Percentiles rank a stretch among this genome's conserved stretches.
Conservation (phyloP, 805 yeast species). For the Yamadazyma sp. region DNA sequence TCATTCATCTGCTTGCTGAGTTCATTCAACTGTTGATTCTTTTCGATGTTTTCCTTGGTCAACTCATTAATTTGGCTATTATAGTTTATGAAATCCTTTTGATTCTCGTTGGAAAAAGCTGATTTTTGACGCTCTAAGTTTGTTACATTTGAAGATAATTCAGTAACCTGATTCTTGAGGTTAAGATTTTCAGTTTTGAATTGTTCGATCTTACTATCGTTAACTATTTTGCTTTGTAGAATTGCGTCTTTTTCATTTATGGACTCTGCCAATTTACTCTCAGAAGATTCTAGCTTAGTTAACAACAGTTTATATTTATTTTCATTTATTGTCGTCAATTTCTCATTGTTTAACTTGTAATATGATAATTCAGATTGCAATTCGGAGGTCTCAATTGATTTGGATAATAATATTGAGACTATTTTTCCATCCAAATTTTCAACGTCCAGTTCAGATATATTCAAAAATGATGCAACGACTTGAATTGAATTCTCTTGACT, state of each 20-base stretch:
- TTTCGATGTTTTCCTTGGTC: constrained; percentile 34
- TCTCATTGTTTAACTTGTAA: constrained; percentile 34
- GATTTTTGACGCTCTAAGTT: constrained; percentile 8
- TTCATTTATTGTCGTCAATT: constrained; percentile 22
- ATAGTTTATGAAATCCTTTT: constrained; percentile 24
- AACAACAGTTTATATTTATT: constrained; percentile 21
- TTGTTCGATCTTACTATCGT: constrained; percentile 10
- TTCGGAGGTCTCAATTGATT: constrained; percentile 27
- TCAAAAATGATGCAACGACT: constrained; percentile 25
- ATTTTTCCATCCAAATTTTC: constrained; percentile 12
- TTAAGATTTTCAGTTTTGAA: constrained; percentile 15
- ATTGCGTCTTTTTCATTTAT: constrained; percentile 22
- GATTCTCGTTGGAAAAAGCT: constrained; percentile 13
- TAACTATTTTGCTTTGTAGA: constrained; percentile 17
- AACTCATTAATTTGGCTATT: constrained; percentile 27
- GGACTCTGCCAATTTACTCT: constrained; percentile 17
- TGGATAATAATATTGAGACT: constrained; percentile 19
- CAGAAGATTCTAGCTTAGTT: constrained; percentile 19
- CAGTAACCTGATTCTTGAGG: constrained; percentile 15
- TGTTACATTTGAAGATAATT: constrained; percentile 15
- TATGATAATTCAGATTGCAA: constrained; percentile 29
- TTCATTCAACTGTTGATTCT: constrained; percentile 32
- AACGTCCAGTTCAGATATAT: constrained; percentile 19
- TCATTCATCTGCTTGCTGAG: constrained; percentile 35
- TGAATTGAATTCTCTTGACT: constrained; percentile 10